These are phyloP conservation scores for Exserohilum turcica DNA, from an alignment of 2,329 filamentous ascomycete genomes.

Conservation along the genomic window DNA sequence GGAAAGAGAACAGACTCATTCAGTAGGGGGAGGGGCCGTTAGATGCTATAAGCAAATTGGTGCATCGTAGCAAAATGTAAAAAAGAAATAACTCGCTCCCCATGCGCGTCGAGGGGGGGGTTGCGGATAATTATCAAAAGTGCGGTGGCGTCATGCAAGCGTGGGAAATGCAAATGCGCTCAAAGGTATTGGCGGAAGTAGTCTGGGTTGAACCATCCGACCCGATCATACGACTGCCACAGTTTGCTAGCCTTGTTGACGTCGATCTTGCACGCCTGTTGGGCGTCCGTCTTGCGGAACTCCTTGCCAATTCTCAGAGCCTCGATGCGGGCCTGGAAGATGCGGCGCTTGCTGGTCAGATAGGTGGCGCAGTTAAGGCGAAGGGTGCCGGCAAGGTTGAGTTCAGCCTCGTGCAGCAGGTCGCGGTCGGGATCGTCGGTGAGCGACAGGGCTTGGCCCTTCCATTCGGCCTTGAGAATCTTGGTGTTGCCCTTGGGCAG, in stretches of 20 bases:
- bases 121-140: background rate
- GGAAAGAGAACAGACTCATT: conserved; percentile 17
- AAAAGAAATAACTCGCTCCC: background rate
- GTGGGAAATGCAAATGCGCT: conserved; percentile 12
- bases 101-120: background rate
- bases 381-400: conserved; percentile 75
- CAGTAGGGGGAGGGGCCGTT: conserved; percentile 22
- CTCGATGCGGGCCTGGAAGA: conserved; percentile 78
- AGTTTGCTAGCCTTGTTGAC: conserved; percentile 96
- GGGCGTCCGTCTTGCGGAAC: conserved; percentile 93
- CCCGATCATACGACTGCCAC: conserved; percentile 85
- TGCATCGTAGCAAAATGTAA: conserved; percentile 12
- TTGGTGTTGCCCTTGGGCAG: conserved; percentile 68
- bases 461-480: conserved; percentile 84
- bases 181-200: conserved; percentile 55
- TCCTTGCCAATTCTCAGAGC: conserved; percentile 72
- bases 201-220: conserved; percentile 75
- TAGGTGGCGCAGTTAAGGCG: conserved; percentile 87
- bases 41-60: conserved; percentile 36
- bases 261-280: conserved; percentile 97
- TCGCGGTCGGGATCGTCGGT: conserved; percentile 65
- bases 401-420: conserved; percentile 78
- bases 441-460: conserved; percentile 78
- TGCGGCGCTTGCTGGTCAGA: conserved; percentile 87
- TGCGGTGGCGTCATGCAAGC: background rate